Evolutionary conservation across 2,329 filamentous ascomycete species (phyloP).

Genomic region (Truncatella angustata): DNA sequence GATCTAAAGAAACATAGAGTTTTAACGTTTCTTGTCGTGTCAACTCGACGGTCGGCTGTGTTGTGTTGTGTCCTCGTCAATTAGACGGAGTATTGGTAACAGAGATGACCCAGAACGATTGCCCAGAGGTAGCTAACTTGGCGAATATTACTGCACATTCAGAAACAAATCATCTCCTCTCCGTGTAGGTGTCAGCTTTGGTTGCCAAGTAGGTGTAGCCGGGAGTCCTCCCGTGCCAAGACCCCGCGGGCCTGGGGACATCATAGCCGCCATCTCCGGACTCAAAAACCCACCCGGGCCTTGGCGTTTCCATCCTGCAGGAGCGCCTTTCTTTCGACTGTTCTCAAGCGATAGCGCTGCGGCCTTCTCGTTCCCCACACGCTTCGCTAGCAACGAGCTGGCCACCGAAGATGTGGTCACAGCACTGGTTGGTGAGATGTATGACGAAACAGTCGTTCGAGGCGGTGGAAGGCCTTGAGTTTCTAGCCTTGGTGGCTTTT

Average conservation of each 20-base stretch:
- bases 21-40: neutral
- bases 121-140: neutral
- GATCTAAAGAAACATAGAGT: neutral
- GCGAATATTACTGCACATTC: conserved; percentile 45
- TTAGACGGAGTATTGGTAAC: too few relatives aligned
- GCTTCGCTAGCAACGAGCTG: conserved; percentile 50
- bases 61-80: too few relatives aligned
- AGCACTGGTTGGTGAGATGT: conserved; percentile 22
- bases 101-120: too few relatives aligned
- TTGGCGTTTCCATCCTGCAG: conserved; percentile 25
- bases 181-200: conserved; percentile 64
- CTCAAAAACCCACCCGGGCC: conserved; percentile 17
- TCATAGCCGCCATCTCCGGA: conserved; percentile 17
- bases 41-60: too few relatives aligned
- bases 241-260: conserved; percentile 16
- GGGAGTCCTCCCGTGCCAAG: conserved; percentile 30
- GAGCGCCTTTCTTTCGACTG: conserved; percentile 16
- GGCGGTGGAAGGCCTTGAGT: conserved; percentile 7
- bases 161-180: conserved; percentile 64
- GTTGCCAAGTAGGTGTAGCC: conserved; percentile 58
- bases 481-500: conserved; percentile 11
- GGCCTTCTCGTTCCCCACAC: conserved; percentile 48
- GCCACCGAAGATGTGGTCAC: conserved; percentile 28
- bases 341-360: conserved; percentile 40
- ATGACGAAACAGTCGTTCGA: conserved; percentile 18